Conservation (phyloP, 2,329 filamentous ascomycete genomes). For the Talaromyces piceae region DNA sequence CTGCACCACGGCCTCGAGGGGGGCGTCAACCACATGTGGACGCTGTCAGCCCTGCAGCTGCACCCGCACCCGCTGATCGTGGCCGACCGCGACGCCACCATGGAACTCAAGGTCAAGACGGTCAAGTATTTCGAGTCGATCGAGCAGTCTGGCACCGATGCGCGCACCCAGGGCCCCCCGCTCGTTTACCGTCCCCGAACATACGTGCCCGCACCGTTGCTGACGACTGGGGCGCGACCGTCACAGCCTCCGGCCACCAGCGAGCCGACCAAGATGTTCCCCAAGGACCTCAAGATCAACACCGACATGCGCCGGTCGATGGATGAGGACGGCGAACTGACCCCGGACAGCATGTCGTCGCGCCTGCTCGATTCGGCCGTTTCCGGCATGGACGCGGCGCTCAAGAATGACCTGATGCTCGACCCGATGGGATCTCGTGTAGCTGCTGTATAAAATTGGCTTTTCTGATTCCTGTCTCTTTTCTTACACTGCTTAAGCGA, state of each 20-base stretch:
- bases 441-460: conserved; percentile 12
- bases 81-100: conserved; percentile 70
- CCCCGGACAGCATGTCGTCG: conserved; percentile 43
- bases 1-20: conserved; percentile 75
- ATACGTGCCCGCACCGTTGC: conserved; percentile 26
- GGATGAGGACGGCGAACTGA: conserved; percentile 38
- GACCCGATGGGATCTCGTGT: conserved; percentile 38
- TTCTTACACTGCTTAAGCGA: not conserved
- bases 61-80: conserved; percentile 77
- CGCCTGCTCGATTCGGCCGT: conserved; percentile 40
- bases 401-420: conserved; percentile 36
- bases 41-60: conserved; percentile 69
- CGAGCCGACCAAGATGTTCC: conserved; percentile 18
- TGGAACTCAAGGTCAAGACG: conserved; percentile 66
- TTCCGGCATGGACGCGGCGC: conserved; percentile 32
- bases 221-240: conserved; percentile 17
- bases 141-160: conserved; percentile 53
- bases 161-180: conserved; percentile 35
- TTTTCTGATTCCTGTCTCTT: not conserved
- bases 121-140: conserved; percentile 68
- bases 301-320: conserved; percentile 31
- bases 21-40: conserved; percentile 87
- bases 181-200: conserved; percentile 34
- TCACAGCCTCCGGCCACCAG: conserved; percentile 22
- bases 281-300: conserved; percentile 40